Evolutionary conservation across 345 rosid genomes (phyloP), one percentile per base, ranked within the genome.

Genomic region (Cardiospermum halicacabum): DNA sequence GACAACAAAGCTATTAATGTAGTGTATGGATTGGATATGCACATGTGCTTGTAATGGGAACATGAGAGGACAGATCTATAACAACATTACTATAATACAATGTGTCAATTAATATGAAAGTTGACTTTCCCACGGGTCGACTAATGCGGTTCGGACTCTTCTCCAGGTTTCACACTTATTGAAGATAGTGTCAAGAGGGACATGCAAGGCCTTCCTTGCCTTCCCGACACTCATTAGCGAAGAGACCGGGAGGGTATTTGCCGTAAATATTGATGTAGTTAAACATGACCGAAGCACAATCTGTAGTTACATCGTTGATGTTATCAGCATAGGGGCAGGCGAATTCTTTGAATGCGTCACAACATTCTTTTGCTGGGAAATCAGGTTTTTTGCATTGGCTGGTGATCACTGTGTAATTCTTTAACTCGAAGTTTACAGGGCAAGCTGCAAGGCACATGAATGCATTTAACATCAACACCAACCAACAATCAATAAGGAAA

Each of bases 171-270:
- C n/a, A n/a, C n/a, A n/a, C n/a, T n/a, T n/a, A n/a, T n/a, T n/a
- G n/a, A n/a, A n/a, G n/a, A n/a, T n/a, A n/a, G n/a, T n/a, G n/a
- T n/a, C n/a, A n/a, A n/a, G n/a, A n/a, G n/a, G 86, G 72, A 70
- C 95, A 88, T 19, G 10, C 79, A 24, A 88, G 91, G 51, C 91
- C 95, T 45, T 51, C 27, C 64, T 77, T 84, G 30, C 80, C 80
- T 58, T 78, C 89, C 21, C 50, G 69, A 53, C 95, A 85, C 67
- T 77, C 80, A 1, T 71, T 81, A 6, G 86, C 78, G 42, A 85
- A 85, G 47, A 88, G 78, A 9, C 95, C 95, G 12, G 87, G 77
- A 0, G 91, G 91, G 68, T 88, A 87, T 15, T 73, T 80, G 0
- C 91, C 91, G 2, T 80, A 53, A 36, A 83, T 70, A 53, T 82